Evolutionary conservation across 2,329 filamentous ascomycete species (phyloP).

Genomic region (Graphium sp.): DNA sequence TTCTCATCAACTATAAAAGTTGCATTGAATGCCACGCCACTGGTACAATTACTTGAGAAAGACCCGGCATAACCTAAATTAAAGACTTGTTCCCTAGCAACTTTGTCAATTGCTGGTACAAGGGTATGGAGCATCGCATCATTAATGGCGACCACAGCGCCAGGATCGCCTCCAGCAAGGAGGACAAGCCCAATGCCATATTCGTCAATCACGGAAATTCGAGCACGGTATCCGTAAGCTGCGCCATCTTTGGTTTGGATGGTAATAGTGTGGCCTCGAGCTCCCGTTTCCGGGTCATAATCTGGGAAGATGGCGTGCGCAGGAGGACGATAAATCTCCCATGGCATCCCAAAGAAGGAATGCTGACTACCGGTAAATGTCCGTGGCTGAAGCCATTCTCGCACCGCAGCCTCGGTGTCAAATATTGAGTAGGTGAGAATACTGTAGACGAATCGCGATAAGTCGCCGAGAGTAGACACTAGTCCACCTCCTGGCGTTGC

Average conservation of each 20-base stretch:
- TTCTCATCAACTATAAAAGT: conserved; percentile 2
- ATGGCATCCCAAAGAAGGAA: conserved; percentile 8
- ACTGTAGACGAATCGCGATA: conserved; percentile 7
- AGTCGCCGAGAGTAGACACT: conserved; percentile 8
- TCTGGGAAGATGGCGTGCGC: conserved; percentile 7
- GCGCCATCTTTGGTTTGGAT: conserved; percentile 8
- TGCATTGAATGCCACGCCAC: conserved; percentile 3
- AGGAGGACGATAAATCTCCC: conserved; percentile 9
- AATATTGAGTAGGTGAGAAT: conserved; percentile 6
- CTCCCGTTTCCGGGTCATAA: conserved; percentile 2
- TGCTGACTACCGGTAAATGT: conserved; percentile 6
- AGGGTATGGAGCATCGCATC: conserved; percentile 6
- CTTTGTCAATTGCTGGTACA: conserved; percentile 7
- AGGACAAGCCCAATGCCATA: conserved; percentile 9
- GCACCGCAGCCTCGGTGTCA: conserved; percentile 3
- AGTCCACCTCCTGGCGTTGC: conserved; percentile 8
- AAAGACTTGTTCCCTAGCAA: conserved; percentile 6
- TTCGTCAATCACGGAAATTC: conserved; percentile 8
- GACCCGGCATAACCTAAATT: conserved; percentile 5
- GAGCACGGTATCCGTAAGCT: conserved; percentile 8
- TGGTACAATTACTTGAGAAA: too few species aligned
- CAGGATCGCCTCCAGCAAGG: conserved; percentile 7
- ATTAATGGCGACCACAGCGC: conserved; percentile 5
- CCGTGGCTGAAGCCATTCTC: conserved; percentile 8
- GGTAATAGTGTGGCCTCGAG: conserved; percentile 7